Percentiles rank a stretch among this genome's conserved stretches.
Evolutionary conservation across 768 basidiomycete genomes (phyloP).

Genomic region (Macrolepiota dolichaula): DNA sequence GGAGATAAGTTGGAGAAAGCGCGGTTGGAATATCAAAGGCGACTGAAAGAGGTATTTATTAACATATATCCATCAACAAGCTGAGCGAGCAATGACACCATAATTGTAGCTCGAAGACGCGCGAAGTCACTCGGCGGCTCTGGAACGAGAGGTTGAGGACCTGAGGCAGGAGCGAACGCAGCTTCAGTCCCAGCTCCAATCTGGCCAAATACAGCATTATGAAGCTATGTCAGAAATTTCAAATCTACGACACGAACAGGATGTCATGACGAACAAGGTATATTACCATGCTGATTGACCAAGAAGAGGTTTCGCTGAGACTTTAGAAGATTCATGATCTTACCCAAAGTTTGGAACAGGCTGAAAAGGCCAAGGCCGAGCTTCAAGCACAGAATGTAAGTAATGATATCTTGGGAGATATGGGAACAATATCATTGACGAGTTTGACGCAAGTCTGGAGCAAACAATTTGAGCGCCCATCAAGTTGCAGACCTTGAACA

Average conservation of each 20-base stretch:
- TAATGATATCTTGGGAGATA: background rate
- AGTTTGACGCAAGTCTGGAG: background rate
- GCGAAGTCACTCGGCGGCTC: background rate
- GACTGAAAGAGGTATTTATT: constrained; percentile 1
- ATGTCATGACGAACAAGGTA: constrained; percentile 2
- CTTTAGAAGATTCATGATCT: background rate
- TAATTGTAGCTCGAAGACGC: constrained; percentile 1
- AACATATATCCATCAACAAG: background rate
- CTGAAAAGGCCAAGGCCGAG: background rate
- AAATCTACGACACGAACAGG: background rate
- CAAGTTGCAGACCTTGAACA: constrained; percentile 5
- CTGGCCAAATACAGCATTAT: background rate
- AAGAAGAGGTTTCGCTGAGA: background rate
- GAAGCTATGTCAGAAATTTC: constrained; percentile 6
- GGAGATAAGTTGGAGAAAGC: constrained; percentile 14
- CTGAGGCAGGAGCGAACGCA: constrained; percentile 4
- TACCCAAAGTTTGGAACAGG: background rate
- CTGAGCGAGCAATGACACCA: background rate
- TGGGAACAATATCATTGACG: background rate
- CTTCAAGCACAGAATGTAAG: background rate
- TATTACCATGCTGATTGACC: background rate
- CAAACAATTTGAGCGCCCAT: background rate
- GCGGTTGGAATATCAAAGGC: constrained; percentile 12
- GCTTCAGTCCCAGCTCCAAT: constrained; percentile 4
- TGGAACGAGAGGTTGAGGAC: constrained; percentile 4